Evolutionary conservation across 164 flowering plant genomes (phyloP).

Genomic region (Cinnamomum micranthum): DNA sequence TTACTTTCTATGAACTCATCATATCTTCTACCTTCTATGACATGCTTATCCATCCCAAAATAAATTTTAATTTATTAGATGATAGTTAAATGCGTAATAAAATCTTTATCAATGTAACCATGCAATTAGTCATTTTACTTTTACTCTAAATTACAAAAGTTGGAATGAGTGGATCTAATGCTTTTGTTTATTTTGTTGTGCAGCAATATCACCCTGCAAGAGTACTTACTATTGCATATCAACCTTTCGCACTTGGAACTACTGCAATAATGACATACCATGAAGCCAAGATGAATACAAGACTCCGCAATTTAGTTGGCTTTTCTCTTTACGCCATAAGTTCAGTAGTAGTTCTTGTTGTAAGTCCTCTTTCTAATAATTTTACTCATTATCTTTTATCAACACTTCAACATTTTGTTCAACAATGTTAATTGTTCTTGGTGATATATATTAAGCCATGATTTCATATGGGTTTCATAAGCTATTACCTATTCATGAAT

Average conservation of each 20-base stretch:
- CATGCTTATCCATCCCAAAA: too few relatives aligned
- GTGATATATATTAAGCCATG: too few relatives aligned
- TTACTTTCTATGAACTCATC: too few relatives aligned
- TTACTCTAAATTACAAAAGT: background rate
- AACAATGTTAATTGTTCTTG: too few relatives aligned
- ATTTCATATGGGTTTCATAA: too few relatives aligned
- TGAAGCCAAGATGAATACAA: slow-evolving; percentile 41
- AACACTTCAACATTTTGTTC: background rate
- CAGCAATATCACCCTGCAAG: slow-evolving; percentile 38
- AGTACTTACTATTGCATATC: slow-evolving; percentile 41
- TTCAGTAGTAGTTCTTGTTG: slow-evolving; percentile 51
- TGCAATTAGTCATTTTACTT: too few relatives aligned
- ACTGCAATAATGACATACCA: slow-evolving; percentile 29
- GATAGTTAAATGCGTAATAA: too few relatives aligned
- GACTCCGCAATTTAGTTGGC: slow-evolving; percentile 45
- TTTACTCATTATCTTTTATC: background rate
- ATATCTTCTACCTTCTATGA: too few relatives aligned
- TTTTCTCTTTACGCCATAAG: slow-evolving; percentile 53
- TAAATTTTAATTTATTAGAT: too few relatives aligned
- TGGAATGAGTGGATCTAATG: background rate
- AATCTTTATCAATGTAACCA: too few relatives aligned
- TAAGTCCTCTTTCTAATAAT: slow-evolving; percentile 26
- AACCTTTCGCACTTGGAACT: slow-evolving; percentile 42
- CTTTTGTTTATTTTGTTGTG: slow-evolving; percentile 2
- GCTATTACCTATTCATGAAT: too few relatives aligned